A percentile compares a stretch with the other conserved stretches of the same genome.
Conservation (phyloP, 768 basidiomycete genomes). For the Polyporus arcularius region DNA sequence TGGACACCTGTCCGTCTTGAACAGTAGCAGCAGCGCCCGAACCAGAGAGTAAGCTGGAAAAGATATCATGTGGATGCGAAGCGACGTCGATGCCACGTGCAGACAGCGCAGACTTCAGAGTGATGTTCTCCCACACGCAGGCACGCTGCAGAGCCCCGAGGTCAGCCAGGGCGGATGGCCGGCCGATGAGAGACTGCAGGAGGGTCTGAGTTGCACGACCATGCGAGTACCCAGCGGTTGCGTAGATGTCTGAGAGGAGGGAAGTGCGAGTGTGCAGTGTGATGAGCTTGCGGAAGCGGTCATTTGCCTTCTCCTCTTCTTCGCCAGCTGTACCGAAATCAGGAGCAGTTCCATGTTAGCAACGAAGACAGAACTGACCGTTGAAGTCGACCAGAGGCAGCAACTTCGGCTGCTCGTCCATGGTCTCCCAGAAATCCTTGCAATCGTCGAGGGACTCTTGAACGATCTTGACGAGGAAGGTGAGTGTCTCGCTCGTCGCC, state of each 20-base stretch:
- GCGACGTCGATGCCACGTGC: constrained; percentile 14
- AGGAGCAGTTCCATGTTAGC: background rate
- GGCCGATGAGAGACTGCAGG: constrained; percentile 72
- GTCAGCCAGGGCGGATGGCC: constrained; percentile 60
- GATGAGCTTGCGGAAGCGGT: constrained; percentile 70
- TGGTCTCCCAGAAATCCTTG: constrained; percentile 64
- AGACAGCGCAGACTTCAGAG: constrained; percentile 62
- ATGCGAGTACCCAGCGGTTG: constrained; percentile 79
- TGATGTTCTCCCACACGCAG: constrained; percentile 85
- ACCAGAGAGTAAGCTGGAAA: background rate
- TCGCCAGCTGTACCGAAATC: constrained; percentile 36
- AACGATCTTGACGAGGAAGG: constrained; percentile 69
- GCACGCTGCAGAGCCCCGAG: constrained; percentile 82
- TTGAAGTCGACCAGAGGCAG: constrained; percentile 62
- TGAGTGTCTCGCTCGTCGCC: constrained; percentile 73
- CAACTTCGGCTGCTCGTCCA: constrained; percentile 60
- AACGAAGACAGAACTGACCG: constrained; percentile 26
- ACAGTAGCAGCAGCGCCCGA: background rate
- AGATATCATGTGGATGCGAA: constrained; percentile 5
- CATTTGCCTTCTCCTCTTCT: constrained; percentile 48
- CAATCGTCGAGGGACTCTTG: constrained; percentile 70
- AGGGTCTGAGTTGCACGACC: constrained; percentile 74
- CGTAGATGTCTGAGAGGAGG: constrained; percentile 85
- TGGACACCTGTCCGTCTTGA: constrained; percentile 23
- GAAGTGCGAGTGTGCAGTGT: constrained; percentile 78